phyloP scores from a whole-genome alignment of 345 rosid species.

The Dipteronia dyeriana region DNA sequence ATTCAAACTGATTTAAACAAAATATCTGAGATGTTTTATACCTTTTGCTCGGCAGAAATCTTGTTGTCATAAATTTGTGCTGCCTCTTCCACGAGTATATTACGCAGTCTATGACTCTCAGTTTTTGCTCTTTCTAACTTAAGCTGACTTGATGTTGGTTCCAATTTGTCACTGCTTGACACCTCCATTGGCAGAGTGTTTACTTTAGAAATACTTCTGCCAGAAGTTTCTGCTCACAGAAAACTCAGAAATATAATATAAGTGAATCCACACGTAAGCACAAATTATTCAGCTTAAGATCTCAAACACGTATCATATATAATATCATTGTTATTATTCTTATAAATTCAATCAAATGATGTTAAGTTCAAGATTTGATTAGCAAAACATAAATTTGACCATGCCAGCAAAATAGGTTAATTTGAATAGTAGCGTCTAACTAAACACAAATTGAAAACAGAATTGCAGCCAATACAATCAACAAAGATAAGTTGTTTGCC shows the following conservation, averaged over 20 bases:
- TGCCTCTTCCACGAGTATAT: constrained; percentile 72
- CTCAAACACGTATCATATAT: background rate
- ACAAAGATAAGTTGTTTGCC: too few species aligned
- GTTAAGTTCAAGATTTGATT: background rate
- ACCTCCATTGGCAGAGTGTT: constrained; percentile 36
- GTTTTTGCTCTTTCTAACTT: constrained; percentile 78
- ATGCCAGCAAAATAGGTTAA: background rate
- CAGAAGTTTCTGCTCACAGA: constrained; percentile 41
- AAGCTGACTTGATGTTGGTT: constrained; percentile 43
- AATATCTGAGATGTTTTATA: constrained; percentile 22
- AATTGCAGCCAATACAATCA: background rate
- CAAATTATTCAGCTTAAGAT: background rate
- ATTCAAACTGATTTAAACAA: background rate
- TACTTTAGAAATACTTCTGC: constrained; percentile 34
- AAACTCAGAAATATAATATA: constrained; percentile 21
- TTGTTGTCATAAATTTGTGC: constrained; percentile 77
- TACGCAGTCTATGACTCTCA: constrained; percentile 55
- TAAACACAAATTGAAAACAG: background rate
- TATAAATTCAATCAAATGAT: background rate
- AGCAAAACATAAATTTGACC: background rate
- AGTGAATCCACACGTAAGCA: background rate
- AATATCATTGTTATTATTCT: background rate
- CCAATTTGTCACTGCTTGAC: constrained; percentile 38
- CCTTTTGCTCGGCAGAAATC: constrained; percentile 76
- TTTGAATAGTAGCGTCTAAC: too few species aligned